Evolutionary conservation across 192 early-diverging fungal genomes (phyloP).

Genomic region (Coemansia sp.): DNA sequence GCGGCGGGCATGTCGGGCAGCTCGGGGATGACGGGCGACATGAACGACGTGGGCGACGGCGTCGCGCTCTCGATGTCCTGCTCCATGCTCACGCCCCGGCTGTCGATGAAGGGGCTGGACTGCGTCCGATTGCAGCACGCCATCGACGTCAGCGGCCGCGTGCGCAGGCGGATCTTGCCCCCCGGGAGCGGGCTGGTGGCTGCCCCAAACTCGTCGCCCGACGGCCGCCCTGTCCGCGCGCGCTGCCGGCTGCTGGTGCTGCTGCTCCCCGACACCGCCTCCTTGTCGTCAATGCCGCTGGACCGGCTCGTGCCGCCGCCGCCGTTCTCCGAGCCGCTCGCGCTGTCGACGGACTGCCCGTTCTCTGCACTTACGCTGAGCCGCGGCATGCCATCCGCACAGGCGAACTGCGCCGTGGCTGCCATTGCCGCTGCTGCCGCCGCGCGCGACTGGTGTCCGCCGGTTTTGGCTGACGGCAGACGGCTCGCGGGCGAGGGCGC

Average conservation of each 20-base stretch:
- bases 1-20: neutral
- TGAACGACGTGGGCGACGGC: neutral
- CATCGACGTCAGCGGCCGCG: constrained; percentile 42
- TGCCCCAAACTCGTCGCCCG: neutral
- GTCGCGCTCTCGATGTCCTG: constrained; percentile 1
- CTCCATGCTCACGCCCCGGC: neutral
- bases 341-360: neutral
- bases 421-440: constrained; percentile 33
- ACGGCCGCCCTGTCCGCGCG: neutral
- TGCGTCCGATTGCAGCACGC: constrained; percentile 15
- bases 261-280: neutral
- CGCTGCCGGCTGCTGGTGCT: constrained; percentile 12
- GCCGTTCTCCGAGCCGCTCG: neutral
- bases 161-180: constrained; percentile 45
- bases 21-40: neutral
- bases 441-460: constrained; percentile 8
- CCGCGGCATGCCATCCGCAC: neutral
- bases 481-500: constrained; percentile 9
- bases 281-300: constrained; percentile 10
- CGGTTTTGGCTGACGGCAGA: neutral
- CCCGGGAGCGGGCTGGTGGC: constrained; percentile 3
- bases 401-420: constrained; percentile 29
- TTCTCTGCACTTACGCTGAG: neutral
- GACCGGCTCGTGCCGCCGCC: constrained; percentile 4
- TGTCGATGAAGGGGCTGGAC: constrained; percentile 22